Percentiles rank a stretch among this genome's conserved stretches.
These are phyloP conservation scores for Knoxia roxburghii DNA, from an alignment of 257 asterid genomes.

Conservation along the genomic window DNA sequence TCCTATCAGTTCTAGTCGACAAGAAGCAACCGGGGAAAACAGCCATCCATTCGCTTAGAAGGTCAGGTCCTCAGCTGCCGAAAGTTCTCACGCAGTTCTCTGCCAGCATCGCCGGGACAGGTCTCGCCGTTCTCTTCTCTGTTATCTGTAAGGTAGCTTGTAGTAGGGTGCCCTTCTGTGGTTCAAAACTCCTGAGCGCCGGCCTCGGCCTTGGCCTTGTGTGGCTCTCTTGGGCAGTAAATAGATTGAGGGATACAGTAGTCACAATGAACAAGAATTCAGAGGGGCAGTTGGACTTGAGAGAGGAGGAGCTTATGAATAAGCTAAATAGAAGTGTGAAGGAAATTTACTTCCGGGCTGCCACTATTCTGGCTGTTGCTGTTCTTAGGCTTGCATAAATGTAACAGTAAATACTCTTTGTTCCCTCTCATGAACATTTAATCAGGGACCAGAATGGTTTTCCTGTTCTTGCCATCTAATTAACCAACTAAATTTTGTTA, in stretches of 20 bases:
- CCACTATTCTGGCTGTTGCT: slow-evolving; percentile 52
- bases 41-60: slow-evolving; percentile 58
- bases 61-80: slow-evolving; percentile 68
- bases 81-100: slow-evolving; percentile 62
- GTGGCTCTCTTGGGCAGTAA: slow-evolving; percentile 85
- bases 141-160: slow-evolving; percentile 59
- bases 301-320: slow-evolving; percentile 58
- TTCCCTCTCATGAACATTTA: background rate
- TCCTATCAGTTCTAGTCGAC: slow-evolving; percentile 63
- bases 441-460: background rate
- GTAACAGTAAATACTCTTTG: background rate
- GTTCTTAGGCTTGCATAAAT: slow-evolving; percentile 55
- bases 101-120: slow-evolving; percentile 86
- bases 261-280: slow-evolving; percentile 45
- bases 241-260: slow-evolving; percentile 66
- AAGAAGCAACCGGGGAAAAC: slow-evolving; percentile 45
- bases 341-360: slow-evolving; percentile 63
- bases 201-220: slow-evolving; percentile 82
- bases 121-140: slow-evolving; percentile 67
- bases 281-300: slow-evolving; percentile 24
- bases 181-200: slow-evolving; percentile 51
- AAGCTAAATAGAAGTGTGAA: slow-evolving; percentile 52
- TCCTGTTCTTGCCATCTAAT: background rate
- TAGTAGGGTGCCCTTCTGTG: slow-evolving; percentile 46
- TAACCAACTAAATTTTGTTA: background rate